These are phyloP conservation scores for Ophiostoma sp. DNA, from an alignment of 2,329 filamentous ascomycete genomes.

Conservation along the genomic window DNA sequence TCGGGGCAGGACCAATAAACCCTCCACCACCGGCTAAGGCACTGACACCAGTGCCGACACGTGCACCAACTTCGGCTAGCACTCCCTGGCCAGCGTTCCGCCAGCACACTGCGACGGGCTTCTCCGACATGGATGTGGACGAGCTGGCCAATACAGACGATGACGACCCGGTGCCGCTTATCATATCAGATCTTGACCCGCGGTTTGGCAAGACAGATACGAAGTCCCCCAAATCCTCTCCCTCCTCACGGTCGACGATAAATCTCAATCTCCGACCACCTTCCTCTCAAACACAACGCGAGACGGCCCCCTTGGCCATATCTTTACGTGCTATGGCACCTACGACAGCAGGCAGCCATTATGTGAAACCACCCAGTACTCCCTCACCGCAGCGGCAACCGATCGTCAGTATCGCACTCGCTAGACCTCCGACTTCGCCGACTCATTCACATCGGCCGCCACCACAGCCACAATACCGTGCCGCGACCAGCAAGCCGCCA, in stretches of 20 bases:
- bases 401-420: neutral
- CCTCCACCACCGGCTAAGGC: neutral
- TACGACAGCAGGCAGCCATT: neutral
- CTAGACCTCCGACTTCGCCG: neutral
- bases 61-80: neutral
- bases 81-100: neutral
- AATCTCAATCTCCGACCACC: too few relatives aligned
- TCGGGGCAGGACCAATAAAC: too few relatives aligned
- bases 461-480: neutral
- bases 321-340: neutral
- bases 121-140: conserved; percentile 8
- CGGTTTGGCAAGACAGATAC: neutral
- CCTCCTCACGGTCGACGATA: neutral
- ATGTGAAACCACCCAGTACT: neutral
- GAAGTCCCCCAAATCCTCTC: neutral
- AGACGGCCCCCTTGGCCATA: too few relatives aligned
- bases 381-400: neutral
- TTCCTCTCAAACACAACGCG: too few relatives aligned
- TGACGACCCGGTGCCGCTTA: conserved; percentile 17
- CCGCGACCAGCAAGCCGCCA: neutral
- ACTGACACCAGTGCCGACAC: neutral
- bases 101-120: neutral
- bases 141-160: conserved; percentile 19
- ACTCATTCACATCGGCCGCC: neutral
- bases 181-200: conserved; percentile 23